phyloP scores from a whole-genome alignment of 345 rosid genomes.

The Hibiscus syriacus region DNA sequence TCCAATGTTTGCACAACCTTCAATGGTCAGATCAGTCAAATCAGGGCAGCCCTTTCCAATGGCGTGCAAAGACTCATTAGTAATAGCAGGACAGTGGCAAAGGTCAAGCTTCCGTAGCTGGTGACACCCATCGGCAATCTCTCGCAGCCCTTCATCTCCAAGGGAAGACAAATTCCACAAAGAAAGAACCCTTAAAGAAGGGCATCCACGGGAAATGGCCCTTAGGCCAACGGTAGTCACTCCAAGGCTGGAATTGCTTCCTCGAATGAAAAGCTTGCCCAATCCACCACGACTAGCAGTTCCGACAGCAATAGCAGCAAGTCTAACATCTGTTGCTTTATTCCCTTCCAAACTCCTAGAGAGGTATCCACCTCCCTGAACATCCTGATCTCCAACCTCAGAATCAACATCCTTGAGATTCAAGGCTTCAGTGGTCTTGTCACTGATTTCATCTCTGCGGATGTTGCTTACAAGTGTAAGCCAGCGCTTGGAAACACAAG shows the following conservation, averaged over 20 bases:
- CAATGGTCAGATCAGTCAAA: constrained; percentile 62
- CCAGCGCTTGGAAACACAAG: constrained; percentile 88
- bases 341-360: constrained; percentile 81
- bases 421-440: constrained; percentile 10
- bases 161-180: constrained; percentile 57
- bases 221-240: no score
- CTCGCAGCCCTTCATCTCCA: constrained; percentile 57
- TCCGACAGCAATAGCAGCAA: constrained; percentile 85
- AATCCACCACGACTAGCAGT: no score
- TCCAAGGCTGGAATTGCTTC: no score
- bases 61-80: constrained; percentile 55
- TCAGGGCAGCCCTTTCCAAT: constrained; percentile 63
- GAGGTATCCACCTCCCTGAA: constrained; percentile 56
- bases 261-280: no score
- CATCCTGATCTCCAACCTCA: constrained; percentile 14
- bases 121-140: constrained; percentile 68
- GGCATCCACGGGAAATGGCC: no score
- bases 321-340: constrained; percentile 81
- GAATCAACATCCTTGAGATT: constrained; percentile 1
- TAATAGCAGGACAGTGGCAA: constrained; percentile 47
- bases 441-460: constrained; percentile 44
- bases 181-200: constrained; percentile 58
- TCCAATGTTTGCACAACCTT: constrained; percentile 63
- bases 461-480: constrained; percentile 69
- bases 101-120: constrained; percentile 77